phyloP scores from a whole-genome alignment of 352 stramenopile species.

The Globisporangium viniferum region DNA sequence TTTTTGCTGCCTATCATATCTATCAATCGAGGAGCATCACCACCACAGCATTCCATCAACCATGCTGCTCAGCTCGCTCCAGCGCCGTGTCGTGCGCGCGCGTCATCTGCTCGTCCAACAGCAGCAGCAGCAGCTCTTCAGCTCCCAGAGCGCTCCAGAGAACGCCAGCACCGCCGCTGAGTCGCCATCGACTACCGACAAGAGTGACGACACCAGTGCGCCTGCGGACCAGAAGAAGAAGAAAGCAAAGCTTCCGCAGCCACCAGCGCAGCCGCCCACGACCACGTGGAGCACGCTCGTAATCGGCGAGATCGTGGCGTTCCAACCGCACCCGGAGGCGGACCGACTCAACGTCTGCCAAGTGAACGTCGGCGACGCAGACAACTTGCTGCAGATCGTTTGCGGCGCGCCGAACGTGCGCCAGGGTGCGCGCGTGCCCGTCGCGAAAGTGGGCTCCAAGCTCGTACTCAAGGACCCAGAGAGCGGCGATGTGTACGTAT shows the following conservation, averaged over 20 bases:
- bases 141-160: neutral
- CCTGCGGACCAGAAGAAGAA: neutral
- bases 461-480: slow-evolving; percentile 50
- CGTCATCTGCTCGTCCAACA: neutral
- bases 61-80: slow-evolving; percentile 6
- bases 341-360: slow-evolving; percentile 67
- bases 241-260: slow-evolving; percentile 12
- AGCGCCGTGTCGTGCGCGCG: neutral
- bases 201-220: neutral
- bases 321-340: slow-evolving; percentile 55
- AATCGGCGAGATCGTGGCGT: slow-evolving; percentile 66
- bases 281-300: slow-evolving; percentile 69
- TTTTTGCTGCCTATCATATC: no score
- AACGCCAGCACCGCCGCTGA: neutral
- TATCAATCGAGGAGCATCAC: no score
- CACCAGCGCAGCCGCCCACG: slow-evolving; percentile 23
- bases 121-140: slow-evolving; percentile 6
- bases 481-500: slow-evolving; percentile 51
- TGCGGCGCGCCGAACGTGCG: slow-evolving; percentile 67
- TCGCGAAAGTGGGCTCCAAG: slow-evolving; percentile 61
- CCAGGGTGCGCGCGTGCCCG: slow-evolving; percentile 54
- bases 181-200: neutral
- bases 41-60: no score
- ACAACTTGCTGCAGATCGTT: slow-evolving; percentile 71
- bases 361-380: slow-evolving; percentile 56